phyloP scores from a whole-genome alignment of 2,329 filamentous ascomycete genomes.

The Cytospora chrysosperma region DNA sequence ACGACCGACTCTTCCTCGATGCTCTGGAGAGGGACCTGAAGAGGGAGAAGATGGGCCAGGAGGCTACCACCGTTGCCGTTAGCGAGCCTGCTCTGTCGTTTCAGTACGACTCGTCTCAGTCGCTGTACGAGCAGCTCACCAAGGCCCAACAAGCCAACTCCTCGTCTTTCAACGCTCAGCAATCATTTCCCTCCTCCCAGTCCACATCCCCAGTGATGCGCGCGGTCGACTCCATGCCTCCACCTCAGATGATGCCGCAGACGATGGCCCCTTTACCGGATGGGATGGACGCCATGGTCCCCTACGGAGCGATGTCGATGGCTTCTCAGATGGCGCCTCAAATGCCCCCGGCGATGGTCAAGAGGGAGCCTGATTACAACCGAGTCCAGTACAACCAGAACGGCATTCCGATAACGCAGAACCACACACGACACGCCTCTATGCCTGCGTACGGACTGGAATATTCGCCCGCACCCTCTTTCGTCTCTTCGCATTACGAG shows the following conservation, averaged over 20 bases:
- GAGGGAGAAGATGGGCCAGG: slow-evolving; percentile 98
- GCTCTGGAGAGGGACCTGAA: slow-evolving; percentile 96
- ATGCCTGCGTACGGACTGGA: slow-evolving; percentile 95
- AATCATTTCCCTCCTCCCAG: slow-evolving; percentile 71
- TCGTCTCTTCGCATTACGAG: slow-evolving; percentile 97
- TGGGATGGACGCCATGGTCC: slow-evolving; percentile 70
- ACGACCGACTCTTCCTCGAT: slow-evolving; percentile 96
- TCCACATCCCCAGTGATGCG: slow-evolving; percentile 86
- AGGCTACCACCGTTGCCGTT: slow-evolving; percentile 93
- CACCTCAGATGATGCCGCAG: slow-evolving; percentile 58
- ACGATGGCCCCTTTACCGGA: slow-evolving; percentile 57
- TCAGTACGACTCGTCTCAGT: slow-evolving; percentile 98
- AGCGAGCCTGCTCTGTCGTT: slow-evolving; percentile 97
- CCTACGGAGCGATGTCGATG: slow-evolving; percentile 70
- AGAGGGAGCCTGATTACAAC: slow-evolving; percentile 82
- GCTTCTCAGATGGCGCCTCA: slow-evolving; percentile 65
- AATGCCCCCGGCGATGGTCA: slow-evolving; percentile 73
- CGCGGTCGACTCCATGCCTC: slow-evolving; percentile 89
- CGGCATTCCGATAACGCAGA: slow-evolving; percentile 77
- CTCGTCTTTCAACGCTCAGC: slow-evolving; percentile 87
- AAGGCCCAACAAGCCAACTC: slow-evolving; percentile 99
- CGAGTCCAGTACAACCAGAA: slow-evolving; percentile 90
- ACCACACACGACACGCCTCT: slow-evolving; percentile 92
- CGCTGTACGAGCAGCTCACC: slow-evolving; percentile 97
- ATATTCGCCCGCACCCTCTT: slow-evolving; percentile 96